Evolutionary conservation across 805 yeast genomes (phyloP).

Genomic region (Ogataea trehalophila): DNA sequence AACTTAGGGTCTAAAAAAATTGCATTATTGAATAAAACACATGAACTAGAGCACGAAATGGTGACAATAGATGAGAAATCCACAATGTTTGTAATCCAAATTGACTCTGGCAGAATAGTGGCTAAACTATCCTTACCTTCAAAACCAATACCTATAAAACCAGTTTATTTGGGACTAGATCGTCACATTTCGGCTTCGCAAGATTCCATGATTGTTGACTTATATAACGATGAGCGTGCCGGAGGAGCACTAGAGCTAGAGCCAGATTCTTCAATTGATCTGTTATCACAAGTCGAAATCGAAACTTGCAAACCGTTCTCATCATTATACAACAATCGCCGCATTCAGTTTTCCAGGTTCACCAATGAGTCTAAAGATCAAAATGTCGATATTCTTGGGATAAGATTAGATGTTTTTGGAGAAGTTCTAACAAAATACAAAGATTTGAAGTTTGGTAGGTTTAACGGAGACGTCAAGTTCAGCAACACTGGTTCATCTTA

Average conservation of each 20-base stretch:
- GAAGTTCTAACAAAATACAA: constrained; percentile 5
- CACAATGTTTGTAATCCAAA: constrained; percentile 14
- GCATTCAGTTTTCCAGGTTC: constrained; percentile 20
- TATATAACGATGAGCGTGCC: neutral
- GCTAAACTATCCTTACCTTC: constrained; percentile 16
- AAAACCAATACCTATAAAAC: neutral
- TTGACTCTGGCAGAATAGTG: constrained; percentile 13
- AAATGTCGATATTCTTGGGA: neutral
- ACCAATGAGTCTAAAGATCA: neutral
- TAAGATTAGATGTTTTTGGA: constrained; percentile 12
- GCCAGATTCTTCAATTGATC: constrained; percentile 22
- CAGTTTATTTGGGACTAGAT: neutral
- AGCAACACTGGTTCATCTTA: neutral
- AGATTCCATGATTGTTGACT: neutral
- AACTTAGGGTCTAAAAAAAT: constrained; percentile 22
- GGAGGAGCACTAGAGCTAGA: neutral
- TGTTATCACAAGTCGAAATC: constrained; percentile 49
- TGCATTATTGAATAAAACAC: constrained; percentile 1
- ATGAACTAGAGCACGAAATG: constrained; percentile 10
- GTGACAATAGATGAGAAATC: constrained; percentile 24
- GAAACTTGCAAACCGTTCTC: constrained; percentile 42
- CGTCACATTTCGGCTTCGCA: neutral
- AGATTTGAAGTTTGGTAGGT: constrained; percentile 16
- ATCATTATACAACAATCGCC: constrained; percentile 22
- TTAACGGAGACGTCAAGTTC: constrained; percentile 16